A percentile compares a stretch with the other conserved stretches of the same genome.
phyloP scores from a whole-genome alignment of 225 moss, liverwort and hornwort species.

The Antitrichia curtipendula region DNA sequence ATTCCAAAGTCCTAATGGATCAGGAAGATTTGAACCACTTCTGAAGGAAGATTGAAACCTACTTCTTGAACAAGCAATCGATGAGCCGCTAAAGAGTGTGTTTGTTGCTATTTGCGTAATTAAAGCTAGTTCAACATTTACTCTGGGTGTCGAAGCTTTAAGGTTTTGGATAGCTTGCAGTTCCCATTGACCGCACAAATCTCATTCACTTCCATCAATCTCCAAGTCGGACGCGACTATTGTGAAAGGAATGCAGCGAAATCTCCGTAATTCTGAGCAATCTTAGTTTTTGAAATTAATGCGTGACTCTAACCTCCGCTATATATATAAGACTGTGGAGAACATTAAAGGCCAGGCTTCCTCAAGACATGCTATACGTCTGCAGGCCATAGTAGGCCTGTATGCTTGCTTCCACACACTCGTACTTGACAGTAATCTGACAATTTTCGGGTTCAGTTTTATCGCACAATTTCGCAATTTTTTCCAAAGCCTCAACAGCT shows the following conservation, averaged over 20 bases:
- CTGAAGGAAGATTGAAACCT: neutral
- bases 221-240: neutral
- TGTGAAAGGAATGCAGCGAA: neutral
- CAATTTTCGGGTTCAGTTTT: constrained; percentile 35
- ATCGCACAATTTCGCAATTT: constrained; percentile 30
- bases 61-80: neutral
- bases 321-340: constrained; percentile 36
- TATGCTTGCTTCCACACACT: constrained; percentile 63
- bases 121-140: neutral
- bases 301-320: neutral
- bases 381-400: constrained; percentile 55
- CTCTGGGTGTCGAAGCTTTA: neutral
- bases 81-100: neutral
- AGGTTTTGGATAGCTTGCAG: neutral
- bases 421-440: constrained; percentile 60
- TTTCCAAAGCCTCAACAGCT: constrained; percentile 34
- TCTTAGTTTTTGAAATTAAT: neutral
- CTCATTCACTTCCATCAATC: neutral
- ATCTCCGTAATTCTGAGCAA: neutral
- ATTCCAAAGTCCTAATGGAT: neutral
- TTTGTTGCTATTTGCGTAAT: neutral
- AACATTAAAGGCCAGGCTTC: constrained; percentile 33
- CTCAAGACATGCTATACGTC: constrained; percentile 26
- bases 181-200: neutral
- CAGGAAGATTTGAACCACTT: neutral